Base-by-base conservation (phyloP, 441 rosid species). In the Populus tomentosa region DNA sequence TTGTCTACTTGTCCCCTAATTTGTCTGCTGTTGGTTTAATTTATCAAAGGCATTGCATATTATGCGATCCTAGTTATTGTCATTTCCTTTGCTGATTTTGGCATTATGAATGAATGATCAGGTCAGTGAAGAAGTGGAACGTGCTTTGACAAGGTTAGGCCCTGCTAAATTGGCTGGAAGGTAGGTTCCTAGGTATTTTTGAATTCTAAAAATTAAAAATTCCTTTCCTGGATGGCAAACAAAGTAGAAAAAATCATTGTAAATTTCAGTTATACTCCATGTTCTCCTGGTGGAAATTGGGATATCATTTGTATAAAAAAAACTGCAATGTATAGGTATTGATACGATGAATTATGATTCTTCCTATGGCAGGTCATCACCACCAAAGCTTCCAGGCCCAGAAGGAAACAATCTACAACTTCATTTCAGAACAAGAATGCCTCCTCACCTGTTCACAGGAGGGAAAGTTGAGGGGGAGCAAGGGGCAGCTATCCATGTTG, bases 101-200 rank as follows among this genome's bases (percentile, higher is more conserved):
- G 40, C 26, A 71, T 64, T 74, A 66, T 56, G 26, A 67, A 62
- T 80, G 82, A 63, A 65, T 70, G 61, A 83, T 83, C 85, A 96
- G 98, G 99, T 96, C 76, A 96, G 99, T 23, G 99, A 96, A 88
- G 99, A 97, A 83, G 93, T 97, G 65, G 99, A 97, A 82, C 95
- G 97, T 67, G 98, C 99, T 77, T 83, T 97, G 79, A 87, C 97
- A 65, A 93, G 89, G 85, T 61, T 94, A 82, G 94, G 92, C 23
- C 88, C 85, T 81, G 86, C 92, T 71, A 81, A 82, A 69, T 78
- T 94, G 78, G 69, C 89, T 67, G 93, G 87, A 64, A 90, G 97
- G 99, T 93, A 79, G 40, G 80, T 71, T 83, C 78, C 77, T 72
- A 3, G 14, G 26, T 56, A 20, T 14, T 28, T 78, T 75, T 75